Evolutionary conservation across 345 rosid genomes (phyloP).

Genomic region (Crucihimalaya himalaica): DNA sequence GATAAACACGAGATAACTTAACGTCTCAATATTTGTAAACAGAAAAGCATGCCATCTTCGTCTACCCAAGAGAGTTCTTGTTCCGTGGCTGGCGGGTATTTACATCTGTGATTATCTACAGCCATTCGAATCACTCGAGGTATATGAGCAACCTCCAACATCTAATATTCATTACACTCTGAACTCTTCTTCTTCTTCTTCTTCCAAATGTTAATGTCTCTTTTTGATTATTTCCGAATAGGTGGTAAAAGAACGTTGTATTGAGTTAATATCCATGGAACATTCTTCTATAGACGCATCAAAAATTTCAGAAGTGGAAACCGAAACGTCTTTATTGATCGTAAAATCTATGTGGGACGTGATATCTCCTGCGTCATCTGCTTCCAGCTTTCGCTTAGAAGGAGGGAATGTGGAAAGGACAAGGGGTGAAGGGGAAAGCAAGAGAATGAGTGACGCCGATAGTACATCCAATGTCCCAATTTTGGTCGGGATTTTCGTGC

Average conservation of each 20-base stretch:
- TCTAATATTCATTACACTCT: neutral
- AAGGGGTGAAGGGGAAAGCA: conserved; percentile 20
- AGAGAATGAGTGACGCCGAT: neutral
- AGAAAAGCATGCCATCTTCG: conserved; percentile 63
- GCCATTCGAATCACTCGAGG: conserved; percentile 77
- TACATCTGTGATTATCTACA: conserved; percentile 80
- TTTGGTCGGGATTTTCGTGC: conserved; percentile 52
- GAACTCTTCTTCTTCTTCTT: no score
- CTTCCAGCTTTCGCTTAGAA: conserved; percentile 34
- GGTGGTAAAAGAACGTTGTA: conserved; percentile 84
- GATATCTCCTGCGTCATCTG: conserved; percentile 37
- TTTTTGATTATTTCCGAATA: conserved; percentile 22
- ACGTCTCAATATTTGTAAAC: conserved; percentile 33
- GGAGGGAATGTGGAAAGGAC: conserved; percentile 36
- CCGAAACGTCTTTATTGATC: conserved; percentile 45
- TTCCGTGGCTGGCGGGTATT: conserved; percentile 71
- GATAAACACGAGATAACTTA: neutral
- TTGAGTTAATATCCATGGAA: conserved; percentile 81
- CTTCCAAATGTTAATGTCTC: neutral
- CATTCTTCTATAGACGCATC: conserved; percentile 49
- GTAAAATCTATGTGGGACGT: conserved; percentile 72
- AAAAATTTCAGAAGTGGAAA: conserved; percentile 61
- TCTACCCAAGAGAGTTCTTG: conserved; percentile 81
- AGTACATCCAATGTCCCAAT: conserved; percentile 31
- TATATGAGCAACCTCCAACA: conserved; percentile 31